phyloP scores from a whole-genome alignment of 2,329 filamentous ascomycete species.

The Penicillium rolfsii region DNA sequence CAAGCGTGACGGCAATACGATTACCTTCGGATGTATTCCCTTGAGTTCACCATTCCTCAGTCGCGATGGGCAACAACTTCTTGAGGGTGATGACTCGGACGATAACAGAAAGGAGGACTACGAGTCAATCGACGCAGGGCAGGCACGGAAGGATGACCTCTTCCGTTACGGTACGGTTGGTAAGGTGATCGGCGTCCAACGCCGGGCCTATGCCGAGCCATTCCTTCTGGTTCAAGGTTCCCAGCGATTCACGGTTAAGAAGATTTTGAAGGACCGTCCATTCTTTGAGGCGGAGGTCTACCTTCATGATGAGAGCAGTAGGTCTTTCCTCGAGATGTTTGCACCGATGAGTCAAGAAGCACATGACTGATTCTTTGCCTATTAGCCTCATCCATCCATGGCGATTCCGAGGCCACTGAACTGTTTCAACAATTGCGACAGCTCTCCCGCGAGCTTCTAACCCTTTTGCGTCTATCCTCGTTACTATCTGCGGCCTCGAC shows the following conservation, averaged over 20 bases:
- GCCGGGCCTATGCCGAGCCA: slow-evolving; percentile 74
- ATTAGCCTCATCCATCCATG: slow-evolving; percentile 44
- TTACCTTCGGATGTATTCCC: slow-evolving; percentile 86
- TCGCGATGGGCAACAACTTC: slow-evolving; percentile 73
- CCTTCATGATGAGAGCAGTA: slow-evolving; percentile 71
- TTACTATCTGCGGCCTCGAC: slow-evolving; percentile 73
- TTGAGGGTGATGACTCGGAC: slow-evolving; percentile 65
- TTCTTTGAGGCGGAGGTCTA: slow-evolving; percentile 83
- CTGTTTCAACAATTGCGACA: slow-evolving; percentile 81
- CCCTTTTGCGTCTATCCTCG: slow-evolving; percentile 79
- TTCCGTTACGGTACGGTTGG: slow-evolving; percentile 82
- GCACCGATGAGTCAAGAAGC: not conserved
- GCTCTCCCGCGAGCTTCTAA: slow-evolving; percentile 81
- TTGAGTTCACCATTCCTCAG: slow-evolving; percentile 75
- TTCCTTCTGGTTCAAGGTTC: slow-evolving; percentile 85
- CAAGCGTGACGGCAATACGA: slow-evolving; percentile 65
- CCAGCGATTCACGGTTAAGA: slow-evolving; percentile 74
- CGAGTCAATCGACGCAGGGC: slow-evolving; percentile 60
- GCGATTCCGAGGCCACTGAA: slow-evolving; percentile 67
- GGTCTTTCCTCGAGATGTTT: slow-evolving; percentile 25
- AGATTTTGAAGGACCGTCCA: slow-evolving; percentile 74
- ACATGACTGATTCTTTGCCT: not conserved
- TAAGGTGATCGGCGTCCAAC: slow-evolving; percentile 77
- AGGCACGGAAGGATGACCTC: slow-evolving; percentile 70
- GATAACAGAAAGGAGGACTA: slow-evolving; percentile 48